Percentiles rank a stretch among this genome's conserved stretches.
Conservation (phyloP, 2,329 filamentous ascomycete species). For the Ceratocystis huliohia region DNA sequence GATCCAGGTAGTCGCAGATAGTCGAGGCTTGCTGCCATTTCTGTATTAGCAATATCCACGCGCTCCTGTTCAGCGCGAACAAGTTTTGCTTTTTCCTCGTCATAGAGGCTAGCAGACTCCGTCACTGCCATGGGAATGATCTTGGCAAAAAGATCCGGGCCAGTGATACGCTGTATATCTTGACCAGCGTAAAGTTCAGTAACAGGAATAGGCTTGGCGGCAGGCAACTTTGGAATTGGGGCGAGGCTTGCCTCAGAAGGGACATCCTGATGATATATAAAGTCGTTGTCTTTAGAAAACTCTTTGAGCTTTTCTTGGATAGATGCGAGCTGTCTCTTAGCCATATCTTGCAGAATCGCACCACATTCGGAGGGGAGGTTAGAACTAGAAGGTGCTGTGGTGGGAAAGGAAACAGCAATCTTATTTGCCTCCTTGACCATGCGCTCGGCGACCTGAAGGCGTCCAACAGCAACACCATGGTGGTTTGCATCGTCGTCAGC, state of each 20-base stretch:
- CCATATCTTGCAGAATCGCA: conserved; percentile 59
- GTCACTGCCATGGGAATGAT: conserved; percentile 94
- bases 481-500: conserved; percentile 81
- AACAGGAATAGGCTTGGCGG: conserved; percentile 92
- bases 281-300: conserved; percentile 86
- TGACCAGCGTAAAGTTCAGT: conserved; percentile 94
- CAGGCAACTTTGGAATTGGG: conserved; percentile 77
- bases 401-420: conserved; percentile 67
- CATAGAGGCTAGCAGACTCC: conserved; percentile 90
- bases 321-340: conserved; percentile 66
- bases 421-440: conserved; percentile 67
- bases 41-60: conserved; percentile 81
- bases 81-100: conserved; percentile 95
- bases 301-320: conserved; percentile 70
- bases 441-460: conserved; percentile 68
- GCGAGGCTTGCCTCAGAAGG: conserved; percentile 72
- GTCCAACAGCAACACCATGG: conserved; percentile 71
- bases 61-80: conserved; percentile 86
- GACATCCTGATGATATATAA: conserved; percentile 90
- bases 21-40: conserved; percentile 90
- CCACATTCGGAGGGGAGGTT: conserved; percentile 76
- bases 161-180: conserved; percentile 93
- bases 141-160: conserved; percentile 91
- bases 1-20: conserved; percentile 84
- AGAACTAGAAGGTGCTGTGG: conserved; percentile 62